A percentile compares a stretch with the other conserved stretches of the same genome.
These are phyloP conservation scores for Eucalyptus tenuipes DNA, from an alignment of 345 rosid species.

Conservation along the genomic window DNA sequence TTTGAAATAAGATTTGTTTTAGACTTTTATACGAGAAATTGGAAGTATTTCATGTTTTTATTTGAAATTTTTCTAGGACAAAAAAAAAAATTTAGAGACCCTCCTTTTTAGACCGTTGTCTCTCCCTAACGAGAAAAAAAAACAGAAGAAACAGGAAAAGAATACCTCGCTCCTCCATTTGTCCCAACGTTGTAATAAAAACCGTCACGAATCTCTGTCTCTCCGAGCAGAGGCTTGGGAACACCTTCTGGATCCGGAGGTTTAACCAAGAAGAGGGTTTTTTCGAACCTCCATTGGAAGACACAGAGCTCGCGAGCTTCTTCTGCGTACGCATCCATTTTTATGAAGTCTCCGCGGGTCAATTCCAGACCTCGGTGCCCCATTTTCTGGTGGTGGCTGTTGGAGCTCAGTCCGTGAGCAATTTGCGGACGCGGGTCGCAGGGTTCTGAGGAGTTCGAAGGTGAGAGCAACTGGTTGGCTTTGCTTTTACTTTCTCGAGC, in stretches of 20 bases:
- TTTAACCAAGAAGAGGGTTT: neutral
- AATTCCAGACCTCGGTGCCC: neutral
- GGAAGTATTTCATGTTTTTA: accelerated
- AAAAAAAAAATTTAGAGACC: neutral
- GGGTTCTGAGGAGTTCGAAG: neutral
- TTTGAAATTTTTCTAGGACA: neutral
- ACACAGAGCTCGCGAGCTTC: neutral
- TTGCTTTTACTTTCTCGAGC: neutral
- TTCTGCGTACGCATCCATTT: neutral
- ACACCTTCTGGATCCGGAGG: neutral
- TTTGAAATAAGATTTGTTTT: accelerated
- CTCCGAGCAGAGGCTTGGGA: neutral
- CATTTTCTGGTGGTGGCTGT: neutral
- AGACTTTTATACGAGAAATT: accelerated
- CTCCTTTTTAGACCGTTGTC: neutral
- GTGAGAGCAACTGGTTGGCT: neutral
- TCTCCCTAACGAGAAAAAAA: neutral
- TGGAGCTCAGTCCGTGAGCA: neutral
- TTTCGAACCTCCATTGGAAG: neutral
- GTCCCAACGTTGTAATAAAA: neutral
- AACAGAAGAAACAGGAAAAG: neutral
- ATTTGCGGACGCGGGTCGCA: neutral
- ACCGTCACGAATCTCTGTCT: neutral
- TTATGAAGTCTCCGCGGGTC: neutral
- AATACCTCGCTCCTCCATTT: neutral